These are phyloP conservation scores for Kurtzmaniella fragi DNA, from an alignment of 805 yeast species.

Conservation along the genomic window DNA sequence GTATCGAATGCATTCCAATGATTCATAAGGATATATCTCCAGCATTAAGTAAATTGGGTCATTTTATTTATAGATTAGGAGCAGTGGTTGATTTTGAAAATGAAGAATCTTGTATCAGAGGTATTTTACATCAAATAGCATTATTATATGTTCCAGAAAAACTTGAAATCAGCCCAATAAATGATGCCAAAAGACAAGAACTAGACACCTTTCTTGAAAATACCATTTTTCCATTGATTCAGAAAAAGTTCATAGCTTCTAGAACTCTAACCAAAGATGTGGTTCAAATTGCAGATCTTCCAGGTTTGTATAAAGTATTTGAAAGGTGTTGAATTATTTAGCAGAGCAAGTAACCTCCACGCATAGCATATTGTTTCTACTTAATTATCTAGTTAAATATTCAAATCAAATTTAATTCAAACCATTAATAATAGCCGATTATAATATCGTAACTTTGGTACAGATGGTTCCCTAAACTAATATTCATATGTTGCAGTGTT, in stretches of 20 bases:
- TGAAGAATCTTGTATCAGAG: constrained; percentile 66
- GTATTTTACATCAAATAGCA: constrained; percentile 64
- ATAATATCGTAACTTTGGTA: too few relatives aligned
- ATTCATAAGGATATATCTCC: constrained; percentile 64
- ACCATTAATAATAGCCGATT: too few relatives aligned
- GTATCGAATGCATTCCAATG: constrained; percentile 48
- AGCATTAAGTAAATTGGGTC: constrained; percentile 55
- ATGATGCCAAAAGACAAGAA: constrained; percentile 17
- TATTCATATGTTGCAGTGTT: too few relatives aligned
- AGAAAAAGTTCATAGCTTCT: constrained; percentile 62
- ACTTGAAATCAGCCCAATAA: constrained; percentile 21
- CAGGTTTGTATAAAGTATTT: constrained; percentile 86
- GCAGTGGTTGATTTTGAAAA: constrained; percentile 56
- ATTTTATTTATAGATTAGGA: constrained; percentile 61
- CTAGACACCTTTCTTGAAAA: constrained; percentile 45
- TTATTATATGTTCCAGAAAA: constrained; percentile 65
- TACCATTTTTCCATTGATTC: constrained; percentile 60
- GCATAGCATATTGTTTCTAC: too few relatives aligned
- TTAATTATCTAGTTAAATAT: too few relatives aligned
- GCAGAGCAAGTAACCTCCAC: too few relatives aligned
- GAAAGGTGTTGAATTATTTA: constrained; percentile 86
- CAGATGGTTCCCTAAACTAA: too few relatives aligned
- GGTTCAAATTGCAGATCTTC: constrained; percentile 84
- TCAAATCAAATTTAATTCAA: too few relatives aligned
- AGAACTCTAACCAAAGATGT: constrained; percentile 46